phyloP scores from a whole-genome alignment of 345 rosid genomes.

The Streptanthus diversifolius region DNA sequence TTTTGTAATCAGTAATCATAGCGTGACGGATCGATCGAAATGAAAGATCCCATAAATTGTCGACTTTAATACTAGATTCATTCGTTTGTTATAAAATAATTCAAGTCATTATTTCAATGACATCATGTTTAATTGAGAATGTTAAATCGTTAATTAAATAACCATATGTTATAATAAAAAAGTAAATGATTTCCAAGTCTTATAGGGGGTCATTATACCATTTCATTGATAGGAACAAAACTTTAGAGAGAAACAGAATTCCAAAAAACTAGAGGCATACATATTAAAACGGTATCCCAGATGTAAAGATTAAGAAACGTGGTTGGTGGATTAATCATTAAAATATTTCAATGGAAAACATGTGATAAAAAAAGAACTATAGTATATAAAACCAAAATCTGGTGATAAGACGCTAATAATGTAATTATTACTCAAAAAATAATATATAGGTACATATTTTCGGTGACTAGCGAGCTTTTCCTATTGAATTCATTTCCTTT shows the following conservation, averaged over 20 bases:
- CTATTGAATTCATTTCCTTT: not conserved
- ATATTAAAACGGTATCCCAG: slow-evolving; percentile 11
- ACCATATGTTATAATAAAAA: not conserved
- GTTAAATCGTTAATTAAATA: not conserved
- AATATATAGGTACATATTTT: not conserved
- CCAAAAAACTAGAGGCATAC: not conserved
- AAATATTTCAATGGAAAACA: slow-evolving; percentile 18
- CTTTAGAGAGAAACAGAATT: not conserved
- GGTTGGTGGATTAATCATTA: slow-evolving; percentile 38
- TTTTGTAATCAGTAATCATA: not conserved
- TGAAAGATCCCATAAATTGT: not conserved
- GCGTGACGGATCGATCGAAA: not conserved
- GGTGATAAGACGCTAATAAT: slow-evolving; percentile 17
- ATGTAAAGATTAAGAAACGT: slow-evolving; percentile 39
- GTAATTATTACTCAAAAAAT: slow-evolving; percentile 10
- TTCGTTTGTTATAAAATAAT: not conserved
- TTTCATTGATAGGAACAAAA: slow-evolving; percentile 8
- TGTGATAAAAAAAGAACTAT: not conserved
- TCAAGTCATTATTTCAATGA: not conserved
- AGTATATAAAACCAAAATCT: slow-evolving; percentile 15
- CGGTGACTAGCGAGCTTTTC: slow-evolving; percentile 1
- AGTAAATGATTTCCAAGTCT: not conserved
- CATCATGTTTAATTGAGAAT: not conserved
- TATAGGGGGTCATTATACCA: not conserved
- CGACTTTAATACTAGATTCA: not conserved